Evolutionary conservation across 305 asterid species (phyloP).

Genomic region (Solanum hybrid): DNA sequence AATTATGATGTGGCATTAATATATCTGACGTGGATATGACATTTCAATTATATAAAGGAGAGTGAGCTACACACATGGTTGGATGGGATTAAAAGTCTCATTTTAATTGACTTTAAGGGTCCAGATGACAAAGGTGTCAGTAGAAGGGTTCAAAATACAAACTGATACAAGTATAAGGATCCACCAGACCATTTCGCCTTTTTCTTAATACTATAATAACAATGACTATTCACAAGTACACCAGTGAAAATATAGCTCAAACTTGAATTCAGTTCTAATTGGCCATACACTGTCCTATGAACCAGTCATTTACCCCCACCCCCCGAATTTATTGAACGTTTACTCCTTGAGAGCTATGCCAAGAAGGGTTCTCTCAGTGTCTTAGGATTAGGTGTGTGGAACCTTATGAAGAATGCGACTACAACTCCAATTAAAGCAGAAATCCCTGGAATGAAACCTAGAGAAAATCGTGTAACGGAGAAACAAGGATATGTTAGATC

Average conservation of each 20-base stretch:
- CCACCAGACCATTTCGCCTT: too few species aligned
- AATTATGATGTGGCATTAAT: too few species aligned
- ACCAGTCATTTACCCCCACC: neutral
- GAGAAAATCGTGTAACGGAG: slow-evolving; percentile 3
- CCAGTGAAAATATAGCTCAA: neutral
- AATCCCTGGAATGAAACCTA: slow-evolving; percentile 9
- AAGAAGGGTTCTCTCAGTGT: neutral
- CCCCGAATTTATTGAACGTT: neutral
- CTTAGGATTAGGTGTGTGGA: neutral
- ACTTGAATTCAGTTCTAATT: neutral
- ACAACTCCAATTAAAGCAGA: neutral
- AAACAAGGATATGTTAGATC: slow-evolving; percentile 3
- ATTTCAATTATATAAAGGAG: too few species aligned
- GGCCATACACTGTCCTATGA: neutral
- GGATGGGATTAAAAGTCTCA: too few species aligned
- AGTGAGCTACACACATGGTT: too few species aligned
- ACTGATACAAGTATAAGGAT: too few species aligned
- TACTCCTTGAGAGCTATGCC: neutral
- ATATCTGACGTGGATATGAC: too few species aligned
- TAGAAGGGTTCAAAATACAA: too few species aligned
- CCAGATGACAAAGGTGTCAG: too few species aligned
- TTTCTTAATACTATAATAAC: neutral
- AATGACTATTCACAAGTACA: neutral
- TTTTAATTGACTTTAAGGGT: too few species aligned
- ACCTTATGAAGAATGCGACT: neutral